Base-by-base conservation (phyloP, 352 stramenopile genomes). In the Pythium aristosporum region DNA sequence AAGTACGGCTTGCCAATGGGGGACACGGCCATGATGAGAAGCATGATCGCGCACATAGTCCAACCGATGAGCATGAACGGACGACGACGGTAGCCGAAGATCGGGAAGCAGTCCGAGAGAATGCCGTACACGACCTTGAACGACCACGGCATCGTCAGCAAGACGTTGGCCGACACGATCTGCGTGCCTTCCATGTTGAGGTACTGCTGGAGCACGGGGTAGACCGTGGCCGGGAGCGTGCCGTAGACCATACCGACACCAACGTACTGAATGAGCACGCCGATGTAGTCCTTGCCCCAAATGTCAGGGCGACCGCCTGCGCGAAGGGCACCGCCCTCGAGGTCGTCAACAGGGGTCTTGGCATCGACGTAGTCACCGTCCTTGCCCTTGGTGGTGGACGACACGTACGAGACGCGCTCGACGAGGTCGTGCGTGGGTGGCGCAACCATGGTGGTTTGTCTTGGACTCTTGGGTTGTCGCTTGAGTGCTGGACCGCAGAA, bases 71-170 rank as follows among this genome's bases (percentile, higher is more conserved):
- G 44, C 60, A 68, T 68, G 41, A 58, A 63, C 36, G 72, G 71
- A 25, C 72, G 72, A 20, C 72, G 69, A n/a, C 72, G 72, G 57
- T 68, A 77, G 34, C 61, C 52, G n/a, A 55, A 70, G 61, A 79
- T 76, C 32, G 72, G 72, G 23, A 71, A 66, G 55, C 42, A 72
- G 30, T 67, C 61, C 51, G 61, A 67, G 20, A 67, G 16, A 18
- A 80, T 51, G 28, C 66, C 68, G 65, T 75, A 71, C n/a, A 78
- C 43, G 16, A 74, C 63, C 52, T 75, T 78, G 62, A 76, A 72
- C 15, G 68, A 76, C 71, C 71, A 78, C 23, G 68, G 65, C 23
- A 77, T 42, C 3, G 25, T 28, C 25, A 28, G 4, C 20, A 76
- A 43, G 36, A 63, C 57, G 10, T 20, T 61, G n/a, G 69, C 69